Percentiles rank a stretch among this genome's conserved stretches.
Evolutionary conservation across 768 basidiomycete species (phyloP).

Genomic region (Tulasnella sp.): DNA sequence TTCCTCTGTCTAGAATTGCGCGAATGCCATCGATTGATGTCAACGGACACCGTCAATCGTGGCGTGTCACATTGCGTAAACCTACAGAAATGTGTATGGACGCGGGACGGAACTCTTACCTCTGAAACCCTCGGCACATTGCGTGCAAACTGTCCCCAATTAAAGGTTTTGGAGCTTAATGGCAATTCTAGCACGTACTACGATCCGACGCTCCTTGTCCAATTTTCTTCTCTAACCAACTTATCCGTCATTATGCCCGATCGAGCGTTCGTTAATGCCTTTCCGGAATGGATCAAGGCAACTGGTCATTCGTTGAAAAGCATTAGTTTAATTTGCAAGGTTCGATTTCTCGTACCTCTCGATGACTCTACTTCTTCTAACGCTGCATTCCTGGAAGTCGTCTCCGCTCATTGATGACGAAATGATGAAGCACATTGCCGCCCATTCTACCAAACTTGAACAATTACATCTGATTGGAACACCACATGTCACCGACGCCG

Average conservation of each 20-base stretch:
- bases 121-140: conserved; percentile 49
- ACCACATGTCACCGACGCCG: conserved; percentile 51
- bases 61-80: conserved; percentile 54
- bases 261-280: conserved; percentile 36
- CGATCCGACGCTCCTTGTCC: conserved; percentile 39
- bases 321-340: conserved; percentile 64
- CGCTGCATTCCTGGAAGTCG: conserved; percentile 16
- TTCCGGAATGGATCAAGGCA: conserved; percentile 42
- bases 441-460: conserved; percentile 41
- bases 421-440: conserved; percentile 41
- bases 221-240: conserved; percentile 42
- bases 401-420: conserved; percentile 50
- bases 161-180: conserved; percentile 61
- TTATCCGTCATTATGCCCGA: conserved; percentile 72
- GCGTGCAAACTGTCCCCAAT: conserved; percentile 27
- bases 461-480: conserved; percentile 57
- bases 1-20: conserved; percentile 44
- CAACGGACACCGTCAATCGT: conserved; percentile 32
- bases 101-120: conserved; percentile 63
- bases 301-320: conserved; percentile 40
- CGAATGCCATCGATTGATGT: conserved; percentile 53
- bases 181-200: conserved; percentile 48
- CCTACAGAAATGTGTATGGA: conserved; percentile 62
- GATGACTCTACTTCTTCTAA: not conserved
- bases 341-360: conserved; percentile 22